These are phyloP conservation scores for Boletellus sp. DNA, from an alignment of 1,284 basidiomycete genomes.

Conservation along the genomic window DNA sequence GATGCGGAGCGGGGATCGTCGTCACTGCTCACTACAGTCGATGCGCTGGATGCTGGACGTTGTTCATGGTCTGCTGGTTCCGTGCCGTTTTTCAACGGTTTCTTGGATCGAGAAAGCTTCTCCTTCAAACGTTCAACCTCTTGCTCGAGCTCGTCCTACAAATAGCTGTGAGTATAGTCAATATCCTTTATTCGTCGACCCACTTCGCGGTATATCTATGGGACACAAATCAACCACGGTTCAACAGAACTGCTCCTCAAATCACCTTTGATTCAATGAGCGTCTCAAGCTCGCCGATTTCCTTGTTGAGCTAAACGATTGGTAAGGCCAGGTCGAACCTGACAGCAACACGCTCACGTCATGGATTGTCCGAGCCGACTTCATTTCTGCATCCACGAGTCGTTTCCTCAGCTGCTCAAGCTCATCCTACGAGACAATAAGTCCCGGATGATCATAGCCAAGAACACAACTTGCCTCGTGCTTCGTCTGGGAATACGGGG, in stretches of 20 bases:
- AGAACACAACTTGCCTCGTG: slow-evolving; percentile 46
- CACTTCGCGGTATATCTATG: slow-evolving; percentile 85
- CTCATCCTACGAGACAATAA: slow-evolving; percentile 45
- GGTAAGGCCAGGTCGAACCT: slow-evolving; percentile 6
- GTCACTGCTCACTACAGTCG: slow-evolving; percentile 20
- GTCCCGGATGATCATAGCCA: not conserved
- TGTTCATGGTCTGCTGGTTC: slow-evolving; percentile 38
- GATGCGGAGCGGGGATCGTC: slow-evolving; percentile 16
- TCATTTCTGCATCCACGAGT: slow-evolving; percentile 66
- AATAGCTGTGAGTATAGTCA: slow-evolving; percentile 5
- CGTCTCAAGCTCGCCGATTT: slow-evolving; percentile 85
- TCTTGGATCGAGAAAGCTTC: slow-evolving; percentile 56
- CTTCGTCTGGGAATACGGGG: slow-evolving; percentile 43
- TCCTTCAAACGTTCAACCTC: slow-evolving; percentile 76
- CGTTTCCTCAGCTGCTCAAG: slow-evolving; percentile 68
- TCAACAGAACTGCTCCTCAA: not conserved
- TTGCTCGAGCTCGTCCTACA: slow-evolving; percentile 82
- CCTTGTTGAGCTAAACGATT: slow-evolving; percentile 73
- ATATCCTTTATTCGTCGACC: slow-evolving; percentile 11
- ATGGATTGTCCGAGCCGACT: slow-evolving; percentile 64
- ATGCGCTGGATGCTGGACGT: slow-evolving; percentile 25
- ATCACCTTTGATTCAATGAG: slow-evolving; percentile 84
- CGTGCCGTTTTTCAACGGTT: slow-evolving; percentile 49
- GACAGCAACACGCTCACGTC: slow-evolving; percentile 47
- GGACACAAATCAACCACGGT: slow-evolving; percentile 10